Evolutionary conservation across 176 grass and related monocot species (phyloP), one percentile per base, ranked within the genome.

Genomic region (Rhynchospora pubera): DNA sequence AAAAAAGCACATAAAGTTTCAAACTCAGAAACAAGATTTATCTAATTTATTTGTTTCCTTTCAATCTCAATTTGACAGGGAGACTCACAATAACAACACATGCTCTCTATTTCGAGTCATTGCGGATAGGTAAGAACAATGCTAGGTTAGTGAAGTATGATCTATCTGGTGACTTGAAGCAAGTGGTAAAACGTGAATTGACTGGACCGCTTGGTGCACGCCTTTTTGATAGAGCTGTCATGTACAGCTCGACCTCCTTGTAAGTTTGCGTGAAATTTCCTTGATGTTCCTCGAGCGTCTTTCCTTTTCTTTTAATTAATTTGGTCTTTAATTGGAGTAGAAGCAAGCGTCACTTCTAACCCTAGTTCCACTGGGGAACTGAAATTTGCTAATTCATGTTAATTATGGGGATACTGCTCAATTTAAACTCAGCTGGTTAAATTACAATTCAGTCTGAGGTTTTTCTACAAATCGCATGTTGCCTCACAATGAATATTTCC

Each of bases 71-170:
- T 87, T 81, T 87, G 82, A 79, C 90, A 97, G 92, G 94, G 84
- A 88, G 90, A 76, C 82, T 97, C 82, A 89, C 91, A 78, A 92
- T 97, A 61, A 97, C 94, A 57, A 94, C 89, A 55, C 92, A 91
- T 79, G 92, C 95, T 91, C 86, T 97, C 77, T 94, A 97, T 88
- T 97, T 97, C 83, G 90, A 97, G 82, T 84, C 90, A 63, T 84
- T 91, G 58, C 85, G 62, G 80, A 79, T 92, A 70, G 90, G 90
- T 61, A 91, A 86, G 81, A 85, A 86, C 87, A 90, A 92, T 81
- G 39, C 62, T 60, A 93, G 87, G 59, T 86, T 85, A 64, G 78
- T 86, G 76, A 92, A 81, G 77, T 97, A 92, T 52, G 92, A 94
- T 73, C 69, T 94, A 67, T 79, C 92, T 32, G 61, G 30, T 59